Evolutionary conservation across 2,329 filamentous ascomycete species (phyloP).

Genomic region (Fusarium beomiforme): DNA sequence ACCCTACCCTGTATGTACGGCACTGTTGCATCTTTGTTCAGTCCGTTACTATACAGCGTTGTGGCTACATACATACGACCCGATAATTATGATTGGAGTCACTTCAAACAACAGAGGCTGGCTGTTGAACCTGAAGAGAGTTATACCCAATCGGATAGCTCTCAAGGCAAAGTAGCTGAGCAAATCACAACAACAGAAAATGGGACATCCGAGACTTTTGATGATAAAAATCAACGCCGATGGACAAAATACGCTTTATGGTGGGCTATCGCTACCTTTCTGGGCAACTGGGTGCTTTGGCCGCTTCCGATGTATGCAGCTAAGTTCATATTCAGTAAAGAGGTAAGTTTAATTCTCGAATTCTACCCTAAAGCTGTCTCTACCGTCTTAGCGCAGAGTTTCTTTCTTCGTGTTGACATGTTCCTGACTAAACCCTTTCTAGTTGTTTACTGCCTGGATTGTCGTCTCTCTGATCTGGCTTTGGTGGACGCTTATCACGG

Average conservation of each 20-base stretch:
- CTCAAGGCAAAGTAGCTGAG: fast-evolving
- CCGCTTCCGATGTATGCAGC: background rate
- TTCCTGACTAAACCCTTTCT: background rate
- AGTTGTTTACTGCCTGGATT: background rate
- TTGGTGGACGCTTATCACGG: background rate
- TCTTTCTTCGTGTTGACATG: background rate
- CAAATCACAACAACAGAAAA: background rate
- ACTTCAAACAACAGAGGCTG: background rate
- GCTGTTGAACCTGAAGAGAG: fast-evolving
- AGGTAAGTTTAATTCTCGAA: background rate
- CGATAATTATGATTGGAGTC: background rate
- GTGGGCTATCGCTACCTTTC: background rate
- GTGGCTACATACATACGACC: background rate
- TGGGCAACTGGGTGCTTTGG: background rate
- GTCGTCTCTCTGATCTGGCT: background rate
- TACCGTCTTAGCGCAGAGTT: too few species aligned
- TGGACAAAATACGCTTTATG: background rate
- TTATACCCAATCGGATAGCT: fast-evolving
- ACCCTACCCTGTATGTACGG: background rate
- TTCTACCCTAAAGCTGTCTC: background rate
- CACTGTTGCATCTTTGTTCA: background rate
- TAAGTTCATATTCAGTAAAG: background rate
- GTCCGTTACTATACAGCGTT: background rate
- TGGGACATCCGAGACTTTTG: fast-evolving
- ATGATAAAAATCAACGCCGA: fast-evolving